Percentiles rank a stretch among this genome's conserved stretches.
phyloP scores from a whole-genome alignment of 305 asterid genomes.

The Caryopteris hybrid region DNA sequence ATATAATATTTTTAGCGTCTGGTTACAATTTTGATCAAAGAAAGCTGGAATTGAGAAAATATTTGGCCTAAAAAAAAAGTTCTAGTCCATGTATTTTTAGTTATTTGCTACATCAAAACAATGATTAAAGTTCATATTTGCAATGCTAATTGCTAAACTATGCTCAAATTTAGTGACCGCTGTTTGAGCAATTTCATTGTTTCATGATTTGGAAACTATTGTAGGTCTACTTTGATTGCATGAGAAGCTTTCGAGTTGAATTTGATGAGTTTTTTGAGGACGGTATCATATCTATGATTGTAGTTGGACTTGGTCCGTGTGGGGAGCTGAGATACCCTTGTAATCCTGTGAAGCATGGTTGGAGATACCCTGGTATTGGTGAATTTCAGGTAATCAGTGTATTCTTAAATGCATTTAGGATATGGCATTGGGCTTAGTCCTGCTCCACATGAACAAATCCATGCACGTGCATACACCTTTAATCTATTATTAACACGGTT shows the following conservation, averaged over 20 bases:
- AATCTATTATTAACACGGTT: background rate
- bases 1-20: background rate
- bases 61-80: conserved; percentile 5
- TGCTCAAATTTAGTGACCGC: background rate
- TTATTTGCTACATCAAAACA: background rate
- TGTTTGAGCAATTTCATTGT: conserved; percentile 16
- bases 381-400: conserved; percentile 63
- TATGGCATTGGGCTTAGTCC: background rate
- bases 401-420: background rate
- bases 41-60: background rate
- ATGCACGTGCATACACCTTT: background rate
- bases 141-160: background rate
- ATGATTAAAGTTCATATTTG: conserved; percentile 1
- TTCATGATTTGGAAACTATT: conserved; percentile 23
- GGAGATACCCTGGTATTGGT: conserved; percentile 82
- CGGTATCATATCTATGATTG: conserved; percentile 57
- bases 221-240: conserved; percentile 78
- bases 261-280: conserved; percentile 65
- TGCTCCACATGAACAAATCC: background rate
- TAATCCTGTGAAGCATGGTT: conserved; percentile 64
- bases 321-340: conserved; percentile 76
- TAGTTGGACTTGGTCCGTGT: conserved; percentile 73
- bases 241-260: conserved; percentile 83
- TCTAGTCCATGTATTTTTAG: background rate
- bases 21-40: background rate